Base-by-base conservation (phyloP, 805 yeast species). In the Cyberlindnera maclurae region DNA sequence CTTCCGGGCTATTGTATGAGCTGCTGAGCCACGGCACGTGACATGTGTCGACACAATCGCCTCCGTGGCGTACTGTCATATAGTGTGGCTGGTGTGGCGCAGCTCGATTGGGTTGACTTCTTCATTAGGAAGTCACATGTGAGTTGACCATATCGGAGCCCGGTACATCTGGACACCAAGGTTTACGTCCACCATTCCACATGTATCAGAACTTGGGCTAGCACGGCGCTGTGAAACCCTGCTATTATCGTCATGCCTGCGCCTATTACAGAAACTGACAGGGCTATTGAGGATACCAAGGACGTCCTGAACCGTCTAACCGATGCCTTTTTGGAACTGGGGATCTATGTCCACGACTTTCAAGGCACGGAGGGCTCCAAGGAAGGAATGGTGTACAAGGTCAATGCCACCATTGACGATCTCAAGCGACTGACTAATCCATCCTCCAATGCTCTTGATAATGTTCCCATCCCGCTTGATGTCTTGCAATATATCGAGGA, bases 401-500 rank as follows among this genome's bases (percentile, higher is more conserved):
- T 68, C 37, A 65, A 65, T 36, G 57, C 70, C 35, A 66, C 70
- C 12, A 62, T 70, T 1, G 62, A 59, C n/a, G 60, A 67, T n/a
- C 41, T 71, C 28, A 47, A 54, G 22, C 56, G 54, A 22, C 45
- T 71, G 26, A 46, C 54, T 9, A 52, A 52, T 31, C 58, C 60
- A 26, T 43, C 43, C 8, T 41, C 49, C 5, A 62, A 63, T 15
- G 63, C 59, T 1, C 47, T 75, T 15, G 57, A 62, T 20, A 54
- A 63, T 8, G 61, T 73, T 4, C 62, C 79, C 1, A 70, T 84
- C 3, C 96, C 96, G 1, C 59, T 82, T 29, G 96, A 89, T 54
- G 89, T 89, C n/a, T 66, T 88, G 12, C 80, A 82, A 45, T 93
- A 93, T 55, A 86, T 93, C 29, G 97, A 93, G 55, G 95, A 87